phyloP scores from a whole-genome alignment of 176 grass and related monocot species.

The Calamus simplicifolius region DNA sequence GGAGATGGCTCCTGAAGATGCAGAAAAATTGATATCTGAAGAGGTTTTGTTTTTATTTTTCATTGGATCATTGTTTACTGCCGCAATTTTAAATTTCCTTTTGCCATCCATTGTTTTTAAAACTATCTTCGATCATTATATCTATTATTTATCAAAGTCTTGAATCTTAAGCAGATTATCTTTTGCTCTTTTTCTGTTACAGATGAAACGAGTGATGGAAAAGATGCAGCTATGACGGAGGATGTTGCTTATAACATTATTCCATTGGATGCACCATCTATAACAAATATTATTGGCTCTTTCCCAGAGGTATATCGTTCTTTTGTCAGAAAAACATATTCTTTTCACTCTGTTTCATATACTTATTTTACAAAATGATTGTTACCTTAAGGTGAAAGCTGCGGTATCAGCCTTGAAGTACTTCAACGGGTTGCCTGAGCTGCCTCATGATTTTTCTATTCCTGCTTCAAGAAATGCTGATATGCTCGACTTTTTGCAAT shows the following conservation, averaged over 20 bases:
- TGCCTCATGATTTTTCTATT: slow-evolving; percentile 52
- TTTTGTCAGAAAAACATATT: slow-evolving; percentile 11
- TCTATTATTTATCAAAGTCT: no score
- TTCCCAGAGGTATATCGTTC: slow-evolving; percentile 59
- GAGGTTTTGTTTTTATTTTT: slow-evolving; percentile 47
- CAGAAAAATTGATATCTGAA: slow-evolving; percentile 75
- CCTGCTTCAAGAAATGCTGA: slow-evolving; percentile 75
- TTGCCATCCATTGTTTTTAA: not conserved
- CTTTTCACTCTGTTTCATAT: not conserved
- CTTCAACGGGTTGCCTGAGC: slow-evolving; percentile 52
- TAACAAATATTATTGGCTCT: slow-evolving; percentile 54
- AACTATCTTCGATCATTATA: no score
- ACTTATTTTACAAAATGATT: slow-evolving; percentile 1
- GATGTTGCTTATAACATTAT: slow-evolving; percentile 96
- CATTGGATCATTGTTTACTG: slow-evolving; percentile 8
- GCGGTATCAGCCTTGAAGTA: slow-evolving; percentile 83
- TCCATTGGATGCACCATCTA: slow-evolving; percentile 69
- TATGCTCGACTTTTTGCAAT: slow-evolving; percentile 88
- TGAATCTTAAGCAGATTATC: slow-evolving; percentile 4
- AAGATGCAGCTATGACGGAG: slow-evolving; percentile 85
- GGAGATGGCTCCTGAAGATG: slow-evolving; percentile 73
- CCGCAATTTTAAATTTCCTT: slow-evolving; percentile 4
- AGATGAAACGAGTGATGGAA: slow-evolving; percentile 88
- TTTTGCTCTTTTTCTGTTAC: slow-evolving; percentile 18
- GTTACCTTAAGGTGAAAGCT: slow-evolving; percentile 59